Evolutionary conservation across 2,329 filamentous ascomycete genomes (phyloP).

Genomic region (Penicillium paneum): DNA sequence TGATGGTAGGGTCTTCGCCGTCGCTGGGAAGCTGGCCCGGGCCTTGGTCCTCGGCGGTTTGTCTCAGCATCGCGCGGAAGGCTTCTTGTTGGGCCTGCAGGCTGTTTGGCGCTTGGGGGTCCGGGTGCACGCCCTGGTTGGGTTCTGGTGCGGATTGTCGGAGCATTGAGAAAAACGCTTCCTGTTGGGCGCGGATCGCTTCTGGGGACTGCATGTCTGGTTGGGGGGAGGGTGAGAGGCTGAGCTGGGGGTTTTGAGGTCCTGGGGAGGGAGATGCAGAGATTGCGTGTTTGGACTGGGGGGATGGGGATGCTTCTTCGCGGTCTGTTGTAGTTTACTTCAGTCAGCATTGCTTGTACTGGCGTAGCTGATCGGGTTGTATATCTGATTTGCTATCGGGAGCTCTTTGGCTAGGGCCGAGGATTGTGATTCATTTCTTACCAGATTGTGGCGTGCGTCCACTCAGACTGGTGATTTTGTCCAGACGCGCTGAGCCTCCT

Average conservation of each 20-base stretch:
- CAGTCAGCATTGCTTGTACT: slow-evolving; percentile 8
- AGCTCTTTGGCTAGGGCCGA: background rate
- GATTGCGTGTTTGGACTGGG: slow-evolving; percentile 12
- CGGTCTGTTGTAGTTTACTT: slow-evolving; percentile 17
- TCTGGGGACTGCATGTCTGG: slow-evolving; percentile 31
- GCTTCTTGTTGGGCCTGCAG: slow-evolving; percentile 39
- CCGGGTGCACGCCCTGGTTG: slow-evolving; percentile 11
- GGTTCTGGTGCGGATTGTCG: slow-evolving; percentile 29
- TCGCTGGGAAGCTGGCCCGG: slow-evolving; percentile 12
- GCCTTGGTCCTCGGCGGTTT: slow-evolving; percentile 23
- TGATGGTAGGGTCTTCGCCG: slow-evolving; percentile 37
- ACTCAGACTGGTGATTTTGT: slow-evolving; percentile 60
- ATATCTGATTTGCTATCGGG: background rate
- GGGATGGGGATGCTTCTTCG: slow-evolving; percentile 25
- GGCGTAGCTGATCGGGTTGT: background rate
- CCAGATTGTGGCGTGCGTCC: slow-evolving; percentile 47
- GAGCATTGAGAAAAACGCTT: slow-evolving; percentile 41
- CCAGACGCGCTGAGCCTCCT: slow-evolving; percentile 57
- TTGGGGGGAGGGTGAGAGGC: slow-evolving; percentile 16
- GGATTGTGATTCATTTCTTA: slow-evolving; percentile 18
- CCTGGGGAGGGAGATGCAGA: slow-evolving; percentile 29
- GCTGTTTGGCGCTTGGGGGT: slow-evolving; percentile 20
- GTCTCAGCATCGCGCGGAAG: slow-evolving; percentile 41
- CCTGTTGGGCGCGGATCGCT: slow-evolving; percentile 40
- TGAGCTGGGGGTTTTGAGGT: slow-evolving; percentile 23